These are phyloP conservation scores for Arabidopsis hybrid DNA, from an alignment of 441 rosid species.

Conservation along the genomic window DNA sequence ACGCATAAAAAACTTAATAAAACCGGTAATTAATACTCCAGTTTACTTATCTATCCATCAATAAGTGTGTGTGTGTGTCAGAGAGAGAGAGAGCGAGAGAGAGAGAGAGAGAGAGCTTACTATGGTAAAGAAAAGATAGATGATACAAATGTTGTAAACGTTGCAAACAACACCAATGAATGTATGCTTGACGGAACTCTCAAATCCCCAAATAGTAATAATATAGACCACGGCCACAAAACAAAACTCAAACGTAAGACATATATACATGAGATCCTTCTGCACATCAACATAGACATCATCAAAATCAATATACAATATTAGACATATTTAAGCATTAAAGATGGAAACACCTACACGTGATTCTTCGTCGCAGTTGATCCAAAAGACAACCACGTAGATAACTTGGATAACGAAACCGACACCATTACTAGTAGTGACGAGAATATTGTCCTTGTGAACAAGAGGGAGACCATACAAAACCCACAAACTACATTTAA, in stretches of 20 bases:
- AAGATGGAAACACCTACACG: neutral
- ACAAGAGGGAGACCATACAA: conserved; percentile 31
- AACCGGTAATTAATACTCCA: neutral
- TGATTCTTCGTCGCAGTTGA: neutral
- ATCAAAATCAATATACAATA: too few relatives aligned
- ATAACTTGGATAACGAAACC: conserved; percentile 15
- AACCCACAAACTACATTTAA: conserved; percentile 5
- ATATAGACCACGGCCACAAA: too few relatives aligned
- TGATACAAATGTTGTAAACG: too few relatives aligned
- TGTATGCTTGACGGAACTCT: neutral
- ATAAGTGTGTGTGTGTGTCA: neutral
- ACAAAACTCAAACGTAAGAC: too few relatives aligned
- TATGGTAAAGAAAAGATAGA: too few relatives aligned
- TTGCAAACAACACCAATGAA: neutral
- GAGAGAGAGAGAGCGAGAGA: neutral
- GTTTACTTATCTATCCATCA: neutral
- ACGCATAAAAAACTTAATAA: neutral
- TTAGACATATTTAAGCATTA: neutral
- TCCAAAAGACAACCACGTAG: neutral
- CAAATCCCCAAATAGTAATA: too few relatives aligned
- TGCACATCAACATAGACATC: neutral
- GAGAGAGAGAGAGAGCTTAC: neutral
- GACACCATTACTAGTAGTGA: conserved; percentile 14
- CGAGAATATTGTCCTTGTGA: conserved; percentile 16
- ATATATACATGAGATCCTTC: neutral